Conservation (phyloP, 2,329 filamentous ascomycete genomes). For the Colletotrichum plurivorum region DNA sequence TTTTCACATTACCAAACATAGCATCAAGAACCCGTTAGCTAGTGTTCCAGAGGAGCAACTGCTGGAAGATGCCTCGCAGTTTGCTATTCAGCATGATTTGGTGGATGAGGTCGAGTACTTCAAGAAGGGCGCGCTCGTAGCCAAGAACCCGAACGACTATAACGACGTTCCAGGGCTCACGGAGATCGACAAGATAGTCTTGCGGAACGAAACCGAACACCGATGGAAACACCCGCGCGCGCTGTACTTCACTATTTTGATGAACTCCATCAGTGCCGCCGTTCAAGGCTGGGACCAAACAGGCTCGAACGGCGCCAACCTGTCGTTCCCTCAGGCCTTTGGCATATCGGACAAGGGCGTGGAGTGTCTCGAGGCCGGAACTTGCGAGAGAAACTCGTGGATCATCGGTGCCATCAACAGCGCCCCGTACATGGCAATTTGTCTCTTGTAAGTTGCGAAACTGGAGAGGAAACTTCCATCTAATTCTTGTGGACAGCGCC, state of each 20-base stretch:
- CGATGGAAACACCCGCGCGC: conserved; percentile 64
- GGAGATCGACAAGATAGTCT: conserved; percentile 56
- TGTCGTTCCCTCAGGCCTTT: conserved; percentile 61
- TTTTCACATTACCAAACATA: background rate
- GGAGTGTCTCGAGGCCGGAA: conserved; percentile 50
- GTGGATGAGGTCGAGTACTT: conserved; percentile 55
- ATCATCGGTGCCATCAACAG: conserved; percentile 73
- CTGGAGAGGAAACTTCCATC: background rate
- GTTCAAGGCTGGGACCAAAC: conserved; percentile 67
- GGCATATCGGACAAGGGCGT: conserved; percentile 60
- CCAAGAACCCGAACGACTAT: conserved; percentile 63
- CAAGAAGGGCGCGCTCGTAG: conserved; percentile 64
- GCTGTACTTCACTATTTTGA: conserved; percentile 64
- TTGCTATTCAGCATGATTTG: conserved; percentile 51
- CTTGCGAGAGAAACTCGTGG: conserved; percentile 66
- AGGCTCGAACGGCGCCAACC: conserved; percentile 63
- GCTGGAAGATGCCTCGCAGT: conserved; percentile 63
- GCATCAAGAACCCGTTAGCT: conserved; percentile 47
- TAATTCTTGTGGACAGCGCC: background rate
- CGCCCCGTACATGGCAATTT: conserved; percentile 55
- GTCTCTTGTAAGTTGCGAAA: conserved; percentile 17
- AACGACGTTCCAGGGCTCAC: conserved; percentile 61
- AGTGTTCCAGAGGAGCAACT: conserved; percentile 66
- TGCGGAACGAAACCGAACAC: conserved; percentile 61
- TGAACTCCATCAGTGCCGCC: conserved; percentile 67